A percentile compares a stretch with the other conserved stretches of the same genome.
Conservation (phyloP, 176 grass and related monocot genomes). For the Zoysia japonica region DNA sequence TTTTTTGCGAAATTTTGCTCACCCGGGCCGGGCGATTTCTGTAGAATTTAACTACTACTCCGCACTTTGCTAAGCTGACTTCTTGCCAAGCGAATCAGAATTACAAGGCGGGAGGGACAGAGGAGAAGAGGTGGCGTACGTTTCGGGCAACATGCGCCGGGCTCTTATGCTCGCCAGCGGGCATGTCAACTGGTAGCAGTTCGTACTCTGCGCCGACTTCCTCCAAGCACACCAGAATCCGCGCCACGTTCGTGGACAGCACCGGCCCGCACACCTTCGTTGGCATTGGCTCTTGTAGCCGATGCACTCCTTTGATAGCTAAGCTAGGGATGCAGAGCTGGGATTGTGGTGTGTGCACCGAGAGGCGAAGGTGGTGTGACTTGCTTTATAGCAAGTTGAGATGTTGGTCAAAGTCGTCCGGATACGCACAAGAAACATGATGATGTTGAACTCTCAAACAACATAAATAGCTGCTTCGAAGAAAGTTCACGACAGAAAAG, state of each 20-base stretch:
- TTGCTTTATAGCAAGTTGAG: neutral
- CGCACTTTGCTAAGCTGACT: neutral
- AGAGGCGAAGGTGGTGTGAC: neutral
- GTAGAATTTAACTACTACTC: neutral
- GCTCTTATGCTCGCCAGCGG: conserved; percentile 47
- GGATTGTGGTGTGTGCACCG: neutral
- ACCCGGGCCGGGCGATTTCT: neutral
- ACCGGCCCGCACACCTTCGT: conserved; percentile 45
- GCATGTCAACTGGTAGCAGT: conserved; percentile 35
- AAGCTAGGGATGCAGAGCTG: neutral
- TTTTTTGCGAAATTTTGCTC: too few relatives aligned
- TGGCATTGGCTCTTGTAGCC: neutral
- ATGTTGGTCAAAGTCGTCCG: neutral
- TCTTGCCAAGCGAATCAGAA: neutral
- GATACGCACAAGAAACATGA: neutral
- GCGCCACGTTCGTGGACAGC: conserved; percentile 34
- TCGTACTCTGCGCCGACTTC: conserved; percentile 49
- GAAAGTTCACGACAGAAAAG: neutral
- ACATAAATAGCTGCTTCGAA: neutral
- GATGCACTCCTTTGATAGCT: too few relatives aligned
- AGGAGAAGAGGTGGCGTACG: neutral
- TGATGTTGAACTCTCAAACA: too few relatives aligned
- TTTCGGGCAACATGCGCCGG: conserved; percentile 37
- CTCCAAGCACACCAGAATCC: conserved; percentile 40
- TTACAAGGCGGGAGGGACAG: neutral